Base-by-base conservation (phyloP, 164 flowering plant genomes). In the Vitis rotundifolia region DNA sequence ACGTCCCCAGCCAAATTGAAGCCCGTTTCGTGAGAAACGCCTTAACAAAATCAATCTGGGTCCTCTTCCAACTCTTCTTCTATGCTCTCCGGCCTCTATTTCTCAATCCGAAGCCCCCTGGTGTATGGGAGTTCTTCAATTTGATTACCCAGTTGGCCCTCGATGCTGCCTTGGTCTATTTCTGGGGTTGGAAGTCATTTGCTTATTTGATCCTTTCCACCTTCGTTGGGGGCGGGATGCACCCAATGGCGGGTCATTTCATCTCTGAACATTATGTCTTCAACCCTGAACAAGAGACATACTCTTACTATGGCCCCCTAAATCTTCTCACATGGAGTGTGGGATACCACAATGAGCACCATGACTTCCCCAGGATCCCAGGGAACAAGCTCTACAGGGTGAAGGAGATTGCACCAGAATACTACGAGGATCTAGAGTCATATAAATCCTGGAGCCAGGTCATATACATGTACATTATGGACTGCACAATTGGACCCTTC, bases 211-310 rank as follows among this genome's bases (percentile, higher is more conserved):
- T 94, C 73, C 90, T 90, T 22, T 87, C 98, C 3, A 94, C 99
- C 47, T 94, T 94, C 58, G 91, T 94, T 14, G 99, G 99, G 1
- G 99, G 99, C 2, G 99, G 99, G 22, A 86, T 94, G 97, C 99
- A 92, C 69, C 99, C 99, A 11, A 90, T 92, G 97, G 98, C 98
- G 1, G 99, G 97, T 50, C 97, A 92, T 77, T 92, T 94, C 80
- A 91, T 94, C 64, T 94, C 97, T 0, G 99, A 94, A 55, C 99
- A 94, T 74, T 94, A 94, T 65, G 84, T 92, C 18, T 94, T 94
- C 87, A 87, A 86, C 0, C 89, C 93, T 1, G 84, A 85, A 6
- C 97, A 94, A 73, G 99, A 94, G 76, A 92, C 99, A 0, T 94
- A 92, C 67, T 94, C 97, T 6, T 94, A 92, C 72, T 94, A 94